These are phyloP conservation scores for Exophiala phaeomuriformis DNA, from an alignment of 2,329 filamentous ascomycete genomes.

Conservation along the genomic window DNA sequence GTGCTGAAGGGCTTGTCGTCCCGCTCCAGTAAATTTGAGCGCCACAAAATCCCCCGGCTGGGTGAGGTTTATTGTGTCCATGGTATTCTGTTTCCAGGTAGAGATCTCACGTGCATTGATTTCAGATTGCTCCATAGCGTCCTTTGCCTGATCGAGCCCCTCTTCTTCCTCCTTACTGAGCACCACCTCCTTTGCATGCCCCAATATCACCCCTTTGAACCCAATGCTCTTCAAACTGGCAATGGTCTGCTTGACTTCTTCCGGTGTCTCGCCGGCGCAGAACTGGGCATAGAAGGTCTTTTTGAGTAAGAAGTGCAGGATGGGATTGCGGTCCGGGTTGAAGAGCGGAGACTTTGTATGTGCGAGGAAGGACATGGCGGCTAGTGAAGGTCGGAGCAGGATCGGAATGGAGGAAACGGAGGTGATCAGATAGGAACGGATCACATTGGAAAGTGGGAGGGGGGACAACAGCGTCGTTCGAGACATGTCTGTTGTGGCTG, in stretches of 20 bases:
- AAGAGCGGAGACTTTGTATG: slow-evolving; percentile 60
- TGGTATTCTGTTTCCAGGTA: slow-evolving; percentile 66
- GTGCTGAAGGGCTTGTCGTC: slow-evolving; percentile 60
- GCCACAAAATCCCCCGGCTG: slow-evolving; percentile 55
- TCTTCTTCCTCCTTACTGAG: slow-evolving; percentile 41
- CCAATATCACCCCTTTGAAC: slow-evolving; percentile 74
- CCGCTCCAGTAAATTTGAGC: slow-evolving; percentile 75
- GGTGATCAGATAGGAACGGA: slow-evolving; percentile 27
- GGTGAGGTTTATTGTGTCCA: slow-evolving; percentile 57
- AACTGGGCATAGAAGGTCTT: slow-evolving; percentile 86
- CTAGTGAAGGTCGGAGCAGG: slow-evolving; percentile 63
- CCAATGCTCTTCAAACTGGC: slow-evolving; percentile 62
- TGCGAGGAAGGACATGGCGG: slow-evolving; percentile 61
- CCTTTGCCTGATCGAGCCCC: slow-evolving; percentile 8
- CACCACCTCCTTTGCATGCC: slow-evolving; percentile 77
- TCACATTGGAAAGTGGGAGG: slow-evolving; percentile 21
- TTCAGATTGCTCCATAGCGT: slow-evolving; percentile 12
- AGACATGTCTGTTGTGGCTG: slow-evolving; percentile 5
- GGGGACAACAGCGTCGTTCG: slow-evolving; percentile 20
- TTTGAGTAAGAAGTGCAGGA: slow-evolving; percentile 65
- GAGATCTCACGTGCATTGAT: slow-evolving; percentile 29
- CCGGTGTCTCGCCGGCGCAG: slow-evolving; percentile 69
- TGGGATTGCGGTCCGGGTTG: slow-evolving; percentile 66
- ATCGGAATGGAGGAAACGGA: slow-evolving; percentile 32
- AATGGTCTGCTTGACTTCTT: slow-evolving; percentile 62